Percentiles rank a stretch among this genome's conserved stretches.
Conservation (phyloP, 2,329 filamentous ascomycete genomes). For the Neonectria ditissima region DNA sequence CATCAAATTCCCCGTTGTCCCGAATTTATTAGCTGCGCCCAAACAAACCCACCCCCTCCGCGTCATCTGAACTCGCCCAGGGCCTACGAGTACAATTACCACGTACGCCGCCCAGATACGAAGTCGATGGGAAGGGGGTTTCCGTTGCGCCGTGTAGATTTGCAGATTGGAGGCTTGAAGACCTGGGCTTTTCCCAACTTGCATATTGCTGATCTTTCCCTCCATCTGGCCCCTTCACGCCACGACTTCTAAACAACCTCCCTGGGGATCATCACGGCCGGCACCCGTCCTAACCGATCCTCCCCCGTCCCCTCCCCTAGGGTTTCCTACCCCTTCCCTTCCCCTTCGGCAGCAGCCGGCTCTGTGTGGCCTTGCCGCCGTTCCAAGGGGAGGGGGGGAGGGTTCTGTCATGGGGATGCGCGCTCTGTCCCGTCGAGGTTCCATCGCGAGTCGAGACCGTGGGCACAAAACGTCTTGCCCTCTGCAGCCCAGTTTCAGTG, state of each 20-base stretch:
- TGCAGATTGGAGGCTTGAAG: neutral
- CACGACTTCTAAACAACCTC: constrained; percentile 18
- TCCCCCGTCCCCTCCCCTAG: neutral
- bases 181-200: neutral
- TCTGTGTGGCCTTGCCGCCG: constrained; percentile 17
- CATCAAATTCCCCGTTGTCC: constrained; percentile 19
- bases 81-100: neutral
- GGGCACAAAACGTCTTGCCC: constrained; percentile 7
- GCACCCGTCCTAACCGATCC: constrained; percentile 12
- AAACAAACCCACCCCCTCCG: constrained; percentile 23
- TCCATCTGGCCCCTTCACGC: constrained; percentile 11
- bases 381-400: constrained; percentile 3
- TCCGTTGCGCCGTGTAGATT: neutral
- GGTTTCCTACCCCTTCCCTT: neutral
- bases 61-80: constrained; percentile 21
- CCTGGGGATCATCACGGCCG: constrained; percentile 22
- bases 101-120: constrained; percentile 7
- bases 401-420: constrained; percentile 20
- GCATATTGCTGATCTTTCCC: constrained; percentile 16
- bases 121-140: neutral
- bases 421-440: constrained; percentile 3
- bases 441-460: constrained; percentile 1
- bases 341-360: constrained; percentile 21
- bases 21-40: constrained; percentile 22
- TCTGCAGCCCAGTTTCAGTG: constrained; percentile 10